phyloP scores from a whole-genome alignment of 1,139 yeast genomes.

The Yamadazyma jaroonii region DNA sequence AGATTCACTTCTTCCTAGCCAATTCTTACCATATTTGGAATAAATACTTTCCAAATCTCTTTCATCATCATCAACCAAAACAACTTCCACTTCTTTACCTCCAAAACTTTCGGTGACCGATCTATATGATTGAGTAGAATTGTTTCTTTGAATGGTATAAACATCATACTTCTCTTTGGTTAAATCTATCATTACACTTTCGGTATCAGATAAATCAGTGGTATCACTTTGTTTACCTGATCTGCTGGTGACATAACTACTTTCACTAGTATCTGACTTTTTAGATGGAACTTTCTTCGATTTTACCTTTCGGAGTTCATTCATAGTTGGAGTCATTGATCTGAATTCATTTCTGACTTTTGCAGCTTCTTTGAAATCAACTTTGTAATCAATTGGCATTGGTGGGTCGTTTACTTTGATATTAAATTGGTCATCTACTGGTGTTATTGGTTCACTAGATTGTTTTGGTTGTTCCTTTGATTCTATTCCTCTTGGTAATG shows the following conservation, averaged over 20 bases:
- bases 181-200: slow-evolving; percentile 42
- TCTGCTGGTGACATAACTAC: slow-evolving; percentile 33
- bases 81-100: slow-evolving; percentile 47
- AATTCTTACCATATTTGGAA: slow-evolving; percentile 38
- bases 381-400: slow-evolving; percentile 31
- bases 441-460: slow-evolving; percentile 7
- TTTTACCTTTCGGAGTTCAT: slow-evolving; percentile 9
- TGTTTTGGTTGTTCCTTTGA: neutral
- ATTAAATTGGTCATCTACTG: slow-evolving; percentile 9
- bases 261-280: slow-evolving; percentile 14
- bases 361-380: slow-evolving; percentile 40
- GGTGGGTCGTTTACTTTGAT: slow-evolving; percentile 40
- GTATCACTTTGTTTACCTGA: slow-evolving; percentile 19
- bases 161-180: slow-evolving; percentile 41
- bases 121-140: slow-evolving; percentile 34
- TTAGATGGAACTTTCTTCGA: slow-evolving; percentile 1
- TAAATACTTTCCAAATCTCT: slow-evolving; percentile 38
- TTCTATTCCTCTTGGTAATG: too few relatives aligned
- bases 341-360: slow-evolving; percentile 10
- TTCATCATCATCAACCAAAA: slow-evolving; percentile 38
- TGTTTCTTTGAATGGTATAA: slow-evolving; percentile 33
- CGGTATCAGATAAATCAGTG: slow-evolving; percentile 28
- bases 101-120: slow-evolving; percentile 41
- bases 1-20: slow-evolving; percentile 26
- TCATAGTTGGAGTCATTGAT: slow-evolving; percentile 13